phyloP scores from a whole-genome alignment of 495 filamentous ascomycete genomes.

The Tuber microsphaerosporum region DNA sequence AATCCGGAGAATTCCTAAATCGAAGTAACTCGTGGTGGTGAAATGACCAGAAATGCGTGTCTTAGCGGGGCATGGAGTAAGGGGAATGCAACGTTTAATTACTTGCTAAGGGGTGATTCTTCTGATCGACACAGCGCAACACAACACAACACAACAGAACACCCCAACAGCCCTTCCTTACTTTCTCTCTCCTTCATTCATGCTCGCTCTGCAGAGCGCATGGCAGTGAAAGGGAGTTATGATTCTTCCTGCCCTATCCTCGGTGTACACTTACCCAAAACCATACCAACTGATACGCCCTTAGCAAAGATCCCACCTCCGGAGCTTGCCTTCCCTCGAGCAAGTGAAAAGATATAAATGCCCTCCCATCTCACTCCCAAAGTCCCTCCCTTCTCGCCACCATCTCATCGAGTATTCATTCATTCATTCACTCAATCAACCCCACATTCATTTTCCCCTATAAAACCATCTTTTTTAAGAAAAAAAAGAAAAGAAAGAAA shows the following conservation, averaged over 20 bases:
- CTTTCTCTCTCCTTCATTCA: not conserved
- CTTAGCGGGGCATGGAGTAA: not conserved
- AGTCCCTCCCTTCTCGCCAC: not conserved
- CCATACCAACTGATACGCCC: no score
- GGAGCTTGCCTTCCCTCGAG: not conserved
- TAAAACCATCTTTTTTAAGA: not conserved
- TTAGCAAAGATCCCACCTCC: not conserved
- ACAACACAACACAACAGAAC: not conserved
- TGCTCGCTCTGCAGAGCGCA: not conserved
- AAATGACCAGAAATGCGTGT: not conserved
- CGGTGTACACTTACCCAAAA: no score
- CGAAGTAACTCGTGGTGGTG: not conserved
- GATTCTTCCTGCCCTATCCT: no score
- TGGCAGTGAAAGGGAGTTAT: not conserved
- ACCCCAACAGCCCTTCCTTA: not conserved
- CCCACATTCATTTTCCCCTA: not conserved
- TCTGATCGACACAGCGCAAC: not conserved
- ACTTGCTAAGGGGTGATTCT: not conserved
- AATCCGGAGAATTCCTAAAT: not conserved
- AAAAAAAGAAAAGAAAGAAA: no score
- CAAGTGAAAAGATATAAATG: not conserved
- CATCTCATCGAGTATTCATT: constrained; percentile 7
- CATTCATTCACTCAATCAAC: not conserved
- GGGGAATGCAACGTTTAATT: not conserved
- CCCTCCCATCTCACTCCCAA: not conserved